Base-by-base conservation (phyloP, 176 grass and related monocot species). In the Triticum dicoccoides region DNA sequence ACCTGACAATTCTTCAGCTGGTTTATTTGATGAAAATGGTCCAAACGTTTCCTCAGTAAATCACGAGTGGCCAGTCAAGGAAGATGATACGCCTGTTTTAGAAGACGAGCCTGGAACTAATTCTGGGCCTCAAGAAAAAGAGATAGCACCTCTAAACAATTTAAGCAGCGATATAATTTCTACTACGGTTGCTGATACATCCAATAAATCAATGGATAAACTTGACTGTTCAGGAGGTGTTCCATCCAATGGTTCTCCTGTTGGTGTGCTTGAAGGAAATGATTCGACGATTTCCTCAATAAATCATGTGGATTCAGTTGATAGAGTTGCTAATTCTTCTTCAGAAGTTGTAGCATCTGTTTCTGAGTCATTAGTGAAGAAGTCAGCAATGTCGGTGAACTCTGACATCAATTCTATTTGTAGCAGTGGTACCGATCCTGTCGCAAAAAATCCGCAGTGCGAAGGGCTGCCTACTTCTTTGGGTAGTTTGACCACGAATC, bases 151-250 rank as follows among this genome's bases (percentile, higher is more conserved):
- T 21, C 45, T 3, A 3, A 69, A 71, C 65, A 77, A 17, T 92
- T 92, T 62, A 89, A 62, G 76, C 58, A 73, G 74, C 20, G n/a
- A 12, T 11, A 34, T 66, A 0, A 37, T 18, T 44, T 83, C 84
- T 52, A 34, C 80, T 13, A 72, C 25, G 13, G 89, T 79, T 83
- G 49, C 52, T 71, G 56, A 66, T n/a, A 65, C 59, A 59, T 33
- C 12, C 6, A 61, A 49, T 83, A 14, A 58, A 73, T 59, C 66
- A 15, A 42, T 61, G 56, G 67, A 80, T 90, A 84, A 70, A 63
- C 78, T 33, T 65, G 81, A 75, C 44, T 80, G 49, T 86, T 89
- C 83, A 76, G 81, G 51, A 85, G 58, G 49, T 90, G 51, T 88
- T 82, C 27, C 56, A 21, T 8, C 45, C 6, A 59, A 61, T 37